Conservation (phyloP, 305 asterid genomes). For the Solanum hybrid region DNA sequence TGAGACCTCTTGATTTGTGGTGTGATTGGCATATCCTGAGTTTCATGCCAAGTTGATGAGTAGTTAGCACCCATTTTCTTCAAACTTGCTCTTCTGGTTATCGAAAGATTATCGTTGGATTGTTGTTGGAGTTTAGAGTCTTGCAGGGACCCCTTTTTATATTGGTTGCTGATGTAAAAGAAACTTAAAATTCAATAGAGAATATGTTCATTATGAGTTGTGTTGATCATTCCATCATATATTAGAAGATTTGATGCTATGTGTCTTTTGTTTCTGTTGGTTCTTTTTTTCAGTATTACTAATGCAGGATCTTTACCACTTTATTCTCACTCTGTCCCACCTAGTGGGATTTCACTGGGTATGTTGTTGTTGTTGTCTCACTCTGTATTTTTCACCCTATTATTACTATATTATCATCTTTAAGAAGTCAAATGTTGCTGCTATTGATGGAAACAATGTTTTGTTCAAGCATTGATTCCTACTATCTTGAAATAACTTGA, state of each 20-base stretch:
- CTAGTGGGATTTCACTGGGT: no score
- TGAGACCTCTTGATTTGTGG: slow-evolving; percentile 15
- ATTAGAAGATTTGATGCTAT: background rate
- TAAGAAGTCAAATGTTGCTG: background rate
- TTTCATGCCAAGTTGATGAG: background rate
- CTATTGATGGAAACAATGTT: background rate
- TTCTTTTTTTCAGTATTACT: background rate
- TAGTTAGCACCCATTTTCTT: slow-evolving; percentile 7
- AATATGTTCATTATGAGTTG: slow-evolving; percentile 1
- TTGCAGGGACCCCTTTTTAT: background rate
- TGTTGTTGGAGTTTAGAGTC: background rate
- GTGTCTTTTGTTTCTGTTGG: background rate
- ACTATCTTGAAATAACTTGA: background rate
- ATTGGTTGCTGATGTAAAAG: background rate
- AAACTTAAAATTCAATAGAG: background rate
- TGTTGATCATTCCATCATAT: background rate
- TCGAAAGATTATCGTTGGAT: background rate
- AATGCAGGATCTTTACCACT: background rate
- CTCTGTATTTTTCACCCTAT: no score
- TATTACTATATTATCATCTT: background rate
- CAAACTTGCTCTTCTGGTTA: background rate
- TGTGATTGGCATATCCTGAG: background rate
- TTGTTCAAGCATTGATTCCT: background rate
- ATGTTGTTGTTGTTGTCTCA: no score
- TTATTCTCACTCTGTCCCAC: background rate